Evolutionary conservation across 371 early-diverging fungal species (phyloP).

Genomic region (Polyrhizophydium stewartii): DNA sequence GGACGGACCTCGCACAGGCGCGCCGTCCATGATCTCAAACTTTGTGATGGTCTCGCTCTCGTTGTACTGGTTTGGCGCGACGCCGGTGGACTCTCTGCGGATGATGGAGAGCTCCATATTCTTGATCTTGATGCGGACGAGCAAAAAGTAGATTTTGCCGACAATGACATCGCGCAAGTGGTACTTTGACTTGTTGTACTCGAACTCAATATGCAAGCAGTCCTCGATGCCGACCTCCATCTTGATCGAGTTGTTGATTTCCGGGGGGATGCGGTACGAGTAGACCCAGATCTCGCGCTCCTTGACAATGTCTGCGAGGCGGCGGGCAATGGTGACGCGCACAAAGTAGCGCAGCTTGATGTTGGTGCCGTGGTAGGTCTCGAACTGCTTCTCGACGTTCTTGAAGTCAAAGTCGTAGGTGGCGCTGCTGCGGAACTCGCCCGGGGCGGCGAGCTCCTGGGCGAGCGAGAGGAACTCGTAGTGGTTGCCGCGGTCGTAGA

Average conservation of each 20-base stretch:
- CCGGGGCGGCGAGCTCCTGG: slow-evolving; percentile 86
- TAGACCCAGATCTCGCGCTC: slow-evolving; percentile 84
- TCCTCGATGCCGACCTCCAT: slow-evolving; percentile 98
- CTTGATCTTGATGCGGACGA: slow-evolving; percentile 98
- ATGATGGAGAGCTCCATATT: slow-evolving; percentile 98
- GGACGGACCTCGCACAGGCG: slow-evolving; percentile 86
- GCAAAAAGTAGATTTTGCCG: slow-evolving; percentile 96
- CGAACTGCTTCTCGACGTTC: slow-evolving; percentile 89
- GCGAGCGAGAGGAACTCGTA: slow-evolving; percentile 87
- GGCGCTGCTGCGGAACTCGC: slow-evolving; percentile 69
- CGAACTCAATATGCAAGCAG: slow-evolving; percentile 91
- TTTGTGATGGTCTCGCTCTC: slow-evolving; percentile 97
- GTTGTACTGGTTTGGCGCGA: slow-evolving; percentile 92
- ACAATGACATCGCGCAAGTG: slow-evolving; percentile 97
- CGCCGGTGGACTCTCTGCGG: slow-evolving; percentile 93
- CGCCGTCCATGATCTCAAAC: slow-evolving; percentile 99
- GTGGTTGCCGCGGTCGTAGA: slow-evolving; percentile 91
- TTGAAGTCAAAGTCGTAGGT: slow-evolving; percentile 87
- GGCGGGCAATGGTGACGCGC: slow-evolving; percentile 75
- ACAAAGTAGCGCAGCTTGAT: slow-evolving; percentile 86
- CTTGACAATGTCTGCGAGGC: slow-evolving; percentile 67
- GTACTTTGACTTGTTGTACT: slow-evolving; percentile 94
- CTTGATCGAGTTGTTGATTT: slow-evolving; percentile 81
- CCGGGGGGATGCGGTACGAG: slow-evolving; percentile 80
- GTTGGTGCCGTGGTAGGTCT: slow-evolving; percentile 87